Base-by-base conservation (phyloP, 116 monocot genomes). In the Thalassia testudinum region DNA sequence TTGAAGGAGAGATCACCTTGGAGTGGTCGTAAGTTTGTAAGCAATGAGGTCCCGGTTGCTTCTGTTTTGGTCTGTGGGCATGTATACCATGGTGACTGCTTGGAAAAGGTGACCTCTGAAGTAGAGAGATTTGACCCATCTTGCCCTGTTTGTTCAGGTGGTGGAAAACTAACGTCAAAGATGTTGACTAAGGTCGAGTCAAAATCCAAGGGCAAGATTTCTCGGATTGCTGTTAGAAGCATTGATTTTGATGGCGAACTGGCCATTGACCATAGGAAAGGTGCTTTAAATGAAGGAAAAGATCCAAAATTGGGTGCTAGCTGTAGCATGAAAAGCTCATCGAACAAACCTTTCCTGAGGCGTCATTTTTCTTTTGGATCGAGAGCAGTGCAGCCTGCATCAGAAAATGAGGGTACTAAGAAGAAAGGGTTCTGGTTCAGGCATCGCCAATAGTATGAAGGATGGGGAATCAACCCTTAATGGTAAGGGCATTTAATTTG, bases 51-150 rank as follows among this genome's bases (percentile, higher is more conserved):
- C 23, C 51, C 90, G 19, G 77, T 83, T 2, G 82, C 69, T 27
- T 79, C 80, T 15, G 73, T 99, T 74, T 65, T 99, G 12, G 53
- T 69, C 21, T 99, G 99, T 34, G 82, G 86, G 3, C 99, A 99
- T 69, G 75, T 80, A 2, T 90, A 73, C 49, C 99, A 99, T 30
- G 86, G 82, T 4, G 99, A 99, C 1, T 99, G 99, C 69, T 76
- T 99, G 64, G 99, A 99, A 21, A 86, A 48, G 37, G 54, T 75
- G 23, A 90, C 82, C 0, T 24, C 50, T 18, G 99, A 99, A 60
- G 37, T 26, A 11, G 75, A 99, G 24, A 62, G 37, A 29, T 87
- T 74, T 47, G 87, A 92, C n/a, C 92, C 92, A 17, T 42, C 75
- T 21, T 92, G 92, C 48, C 87, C 83, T 14, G 28, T 78, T 18